Conservation (phyloP, 2,329 filamentous ascomycete genomes). For the Diplocarpon rosae region DNA sequence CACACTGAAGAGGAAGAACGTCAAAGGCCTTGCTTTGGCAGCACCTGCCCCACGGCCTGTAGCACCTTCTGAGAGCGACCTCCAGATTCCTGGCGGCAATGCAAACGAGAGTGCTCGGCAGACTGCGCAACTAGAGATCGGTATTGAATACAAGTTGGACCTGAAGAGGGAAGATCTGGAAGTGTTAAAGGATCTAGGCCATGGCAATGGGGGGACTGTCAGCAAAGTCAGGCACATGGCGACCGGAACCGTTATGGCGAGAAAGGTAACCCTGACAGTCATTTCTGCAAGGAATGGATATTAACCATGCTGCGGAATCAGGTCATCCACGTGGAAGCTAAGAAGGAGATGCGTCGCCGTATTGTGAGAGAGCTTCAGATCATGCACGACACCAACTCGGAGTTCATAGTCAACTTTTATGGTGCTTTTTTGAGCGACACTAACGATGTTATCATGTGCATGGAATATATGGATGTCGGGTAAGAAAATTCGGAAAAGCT, state of each 20-base stretch:
- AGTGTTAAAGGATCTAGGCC: conserved; percentile 86
- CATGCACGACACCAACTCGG: conserved; percentile 95
- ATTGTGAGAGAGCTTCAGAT: conserved; percentile 96
- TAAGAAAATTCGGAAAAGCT: conserved; percentile 38
- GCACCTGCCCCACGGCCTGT: conserved; percentile 62
- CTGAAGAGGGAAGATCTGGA: conserved; percentile 85
- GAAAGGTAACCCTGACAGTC: conserved; percentile 57
- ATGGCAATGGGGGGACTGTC: conserved; percentile 93
- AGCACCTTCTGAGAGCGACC: conserved; percentile 62
- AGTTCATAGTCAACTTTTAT: conserved; percentile 96
- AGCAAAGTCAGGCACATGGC: conserved; percentile 95
- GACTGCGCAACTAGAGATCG: conserved; percentile 75
- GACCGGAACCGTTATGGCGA: conserved; percentile 92
- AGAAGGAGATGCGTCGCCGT: conserved; percentile 91
- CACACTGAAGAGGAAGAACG: conserved; percentile 98
- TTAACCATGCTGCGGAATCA: conserved; percentile 29
- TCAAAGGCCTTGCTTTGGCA: conserved; percentile 86
- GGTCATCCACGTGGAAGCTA: conserved; percentile 97
- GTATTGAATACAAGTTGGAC: conserved; percentile 92
- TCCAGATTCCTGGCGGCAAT: conserved; percentile 50
- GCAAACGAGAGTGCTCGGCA: conserved; percentile 44
- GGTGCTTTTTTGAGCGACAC: conserved; percentile 94
- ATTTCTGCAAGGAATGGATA: neutral
- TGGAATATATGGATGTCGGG: conserved; percentile 99
- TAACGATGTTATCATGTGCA: conserved; percentile 98